Percentiles rank a stretch among this genome's conserved stretches.
Evolutionary conservation across 176 grass and related monocot genomes (phyloP).

Genomic region (Melocanna baccifera): DNA sequence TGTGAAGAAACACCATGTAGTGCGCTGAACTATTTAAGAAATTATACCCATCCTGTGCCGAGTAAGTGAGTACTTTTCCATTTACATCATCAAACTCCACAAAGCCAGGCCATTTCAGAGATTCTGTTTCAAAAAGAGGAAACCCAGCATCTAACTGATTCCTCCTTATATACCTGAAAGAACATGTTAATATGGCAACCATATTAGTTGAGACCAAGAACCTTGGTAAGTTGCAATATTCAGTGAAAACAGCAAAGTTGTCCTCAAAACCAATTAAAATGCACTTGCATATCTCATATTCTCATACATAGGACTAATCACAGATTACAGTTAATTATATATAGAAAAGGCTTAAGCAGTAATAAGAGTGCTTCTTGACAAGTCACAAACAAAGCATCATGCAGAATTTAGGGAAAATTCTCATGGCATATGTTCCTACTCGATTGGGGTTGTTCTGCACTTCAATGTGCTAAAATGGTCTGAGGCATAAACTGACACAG

Average conservation of each 20-base stretch:
- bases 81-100: slow-evolving; percentile 98
- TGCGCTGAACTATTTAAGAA: not conserved
- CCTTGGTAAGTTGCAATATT: slow-evolving; percentile 3
- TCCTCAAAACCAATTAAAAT: not conserved
- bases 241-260: not conserved
- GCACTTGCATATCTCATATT: not conserved
- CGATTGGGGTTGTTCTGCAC: slow-evolving; percentile 93
- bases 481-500: slow-evolving; percentile 96
- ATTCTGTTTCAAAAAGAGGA: slow-evolving; percentile 85
- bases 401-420: not conserved
- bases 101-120: slow-evolving; percentile 97
- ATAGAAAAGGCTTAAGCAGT: not conserved
- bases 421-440: slow-evolving; percentile 50
- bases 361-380: not conserved
- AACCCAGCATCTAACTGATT: slow-evolving; percentile 83
- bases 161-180: slow-evolving; percentile 81
- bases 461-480: slow-evolving; percentile 98
- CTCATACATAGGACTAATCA: not conserved
- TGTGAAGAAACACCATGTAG: not conserved
- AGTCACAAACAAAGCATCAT: not conserved
- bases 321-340: not conserved
- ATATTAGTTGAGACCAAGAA: slow-evolving; percentile 18
- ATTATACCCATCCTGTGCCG: slow-evolving; percentile 80
- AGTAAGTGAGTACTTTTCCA: slow-evolving; percentile 89
- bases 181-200: slow-evolving; percentile 19